A percentile compares a stretch with the other conserved stretches of the same genome.
Evolutionary conservation across 129 eudicot genomes (phyloP).

Genomic region (Sambucus nigra): DNA sequence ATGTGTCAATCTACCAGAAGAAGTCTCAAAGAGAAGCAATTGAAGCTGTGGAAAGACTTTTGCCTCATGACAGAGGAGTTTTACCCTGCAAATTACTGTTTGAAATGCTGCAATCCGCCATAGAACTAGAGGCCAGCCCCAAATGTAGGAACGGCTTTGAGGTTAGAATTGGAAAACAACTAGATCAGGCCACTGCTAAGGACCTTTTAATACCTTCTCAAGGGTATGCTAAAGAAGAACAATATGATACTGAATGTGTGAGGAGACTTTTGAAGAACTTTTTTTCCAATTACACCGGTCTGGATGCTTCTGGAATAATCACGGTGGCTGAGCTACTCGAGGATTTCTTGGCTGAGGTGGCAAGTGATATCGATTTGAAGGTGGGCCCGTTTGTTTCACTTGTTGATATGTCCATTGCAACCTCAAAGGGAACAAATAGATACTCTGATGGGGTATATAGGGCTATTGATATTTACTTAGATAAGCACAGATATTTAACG

Average conservation of each 20-base stretch:
- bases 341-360: conserved; percentile 41
- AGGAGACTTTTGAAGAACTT: conserved; percentile 50
- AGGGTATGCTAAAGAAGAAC: conserved; percentile 44
- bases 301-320: conserved; percentile 14
- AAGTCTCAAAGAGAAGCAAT: conserved; percentile 34
- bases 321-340: conserved; percentile 56
- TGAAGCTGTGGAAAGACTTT: conserved; percentile 44
- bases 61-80: conserved; percentile 39
- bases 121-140: conserved; percentile 21
- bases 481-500: conserved; percentile 48
- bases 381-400: conserved; percentile 30
- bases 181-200: conserved; percentile 39
- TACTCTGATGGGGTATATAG: conserved; percentile 46
- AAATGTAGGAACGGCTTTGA: conserved; percentile 48
- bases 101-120: conserved; percentile 46
- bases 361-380: conserved; percentile 39
- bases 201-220: conserved; percentile 51
- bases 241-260: conserved; percentile 44
- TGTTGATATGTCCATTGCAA: conserved; percentile 43
- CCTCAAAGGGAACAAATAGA: conserved; percentile 27
- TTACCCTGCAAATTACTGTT: conserved; percentile 33
- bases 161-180: conserved; percentile 44
- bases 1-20: conserved; percentile 16
- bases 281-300: conserved; percentile 22
- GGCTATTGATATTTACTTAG: conserved; percentile 47